Base-by-base conservation (phyloP, 2,329 filamentous ascomycete species). In the Ceratocystis lukuohia region DNA sequence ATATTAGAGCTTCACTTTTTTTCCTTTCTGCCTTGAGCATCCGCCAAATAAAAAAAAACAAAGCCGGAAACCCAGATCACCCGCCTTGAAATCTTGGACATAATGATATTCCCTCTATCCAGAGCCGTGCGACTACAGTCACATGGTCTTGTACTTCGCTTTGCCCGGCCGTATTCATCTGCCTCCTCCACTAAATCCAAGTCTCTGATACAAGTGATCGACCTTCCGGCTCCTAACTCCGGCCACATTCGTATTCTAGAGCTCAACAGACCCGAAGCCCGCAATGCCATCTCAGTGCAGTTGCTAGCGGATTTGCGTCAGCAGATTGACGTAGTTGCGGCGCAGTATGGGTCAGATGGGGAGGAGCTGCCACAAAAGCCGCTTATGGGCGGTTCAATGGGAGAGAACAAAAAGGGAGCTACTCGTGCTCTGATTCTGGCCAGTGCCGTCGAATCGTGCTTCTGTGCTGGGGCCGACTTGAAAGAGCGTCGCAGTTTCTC, bases 391-490 rank as follows among this genome's bases (percentile, higher is more conserved):
- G 79, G 80, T 44, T 74, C 74, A 0, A 77, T 78, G 2, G 78
- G 77, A 0, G 71, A 74, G 3, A 77, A 79, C 67, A 70, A 79
- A 69, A 78, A 75, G 68, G 81, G 80, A 0, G 81, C 82, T 0
- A 96, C 92, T 17, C 80, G 94, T 70, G 93, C 89, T 1, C 75
- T 99, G 70, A 84, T 99, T 50, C 72, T 99, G 17, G 88, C 90
- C 10, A 95, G 89, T 72, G 89, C 90, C 50, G 82, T 90, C n/a
- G 90, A 96, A 71, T 80, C 84, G 28, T 88, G 86, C 71, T 99
- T 99, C 75, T 99, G 94, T 76, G 91, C 94, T 0, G 94, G 94
- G 46, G 94, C 94, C 3, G 94, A 99, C 74, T 77, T 99, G 72
- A 97, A 96, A 74, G 93, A 96, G 79, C 80, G 93, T 33, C 82